phyloP scores from a whole-genome alignment of 2,329 filamentous ascomycete species.

The Fusarium fracticaudum region DNA sequence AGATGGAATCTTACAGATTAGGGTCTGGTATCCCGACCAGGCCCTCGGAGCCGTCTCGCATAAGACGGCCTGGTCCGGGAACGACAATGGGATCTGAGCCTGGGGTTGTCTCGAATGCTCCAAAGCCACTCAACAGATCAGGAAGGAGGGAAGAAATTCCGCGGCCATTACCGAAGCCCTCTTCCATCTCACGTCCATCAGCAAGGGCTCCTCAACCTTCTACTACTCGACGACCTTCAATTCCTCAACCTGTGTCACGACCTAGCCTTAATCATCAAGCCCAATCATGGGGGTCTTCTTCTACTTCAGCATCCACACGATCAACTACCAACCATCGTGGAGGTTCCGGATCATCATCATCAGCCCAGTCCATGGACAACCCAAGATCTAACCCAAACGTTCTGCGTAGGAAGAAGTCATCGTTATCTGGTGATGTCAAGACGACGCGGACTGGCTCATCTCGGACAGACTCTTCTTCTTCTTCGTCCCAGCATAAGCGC shows the following conservation, averaged over 20 bases:
- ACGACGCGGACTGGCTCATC: conserved; percentile 48
- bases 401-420: conserved; percentile 61
- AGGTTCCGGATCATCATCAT: conserved; percentile 48
- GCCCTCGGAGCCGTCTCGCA: conserved; percentile 50
- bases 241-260: conserved; percentile 37
- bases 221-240: conserved; percentile 37
- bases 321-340: conserved; percentile 46
- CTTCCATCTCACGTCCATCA: conserved; percentile 26
- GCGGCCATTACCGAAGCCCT: conserved; percentile 27
- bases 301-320: conserved; percentile 46
- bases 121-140: conserved; percentile 38
- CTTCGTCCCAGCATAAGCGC: conserved; percentile 54
- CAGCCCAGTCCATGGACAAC: conserved; percentile 48
- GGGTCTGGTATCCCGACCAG: conserved; percentile 54
- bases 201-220: conserved; percentile 39
- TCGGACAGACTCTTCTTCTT: conserved; percentile 55
- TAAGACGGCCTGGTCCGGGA: conserved; percentile 40
- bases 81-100: conserved; percentile 23
- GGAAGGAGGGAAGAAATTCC: conserved; percentile 35
- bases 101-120: conserved; percentile 28
- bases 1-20: conserved; percentile 56
- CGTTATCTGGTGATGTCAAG: conserved; percentile 52
- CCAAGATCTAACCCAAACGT: conserved; percentile 53
- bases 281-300: conserved; percentile 54
- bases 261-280: conserved; percentile 52